Base-by-base conservation (phyloP, 257 asterid genomes). In the Salvia miltiorrhiza region DNA sequence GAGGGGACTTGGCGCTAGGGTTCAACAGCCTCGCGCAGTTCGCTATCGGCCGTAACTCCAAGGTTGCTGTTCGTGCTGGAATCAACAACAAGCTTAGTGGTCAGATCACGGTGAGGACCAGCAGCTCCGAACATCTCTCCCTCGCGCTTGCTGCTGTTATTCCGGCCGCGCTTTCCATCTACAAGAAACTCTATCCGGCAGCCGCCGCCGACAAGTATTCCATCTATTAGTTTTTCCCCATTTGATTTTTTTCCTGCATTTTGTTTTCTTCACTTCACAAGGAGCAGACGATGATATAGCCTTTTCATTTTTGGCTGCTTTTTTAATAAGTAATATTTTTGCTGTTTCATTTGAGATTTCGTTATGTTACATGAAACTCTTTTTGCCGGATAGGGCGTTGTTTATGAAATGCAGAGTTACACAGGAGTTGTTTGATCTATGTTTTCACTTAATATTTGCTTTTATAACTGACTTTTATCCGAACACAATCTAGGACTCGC, bases 51-150 rank as follows among this genome's bases (percentile, higher is more conserved):
- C 86, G 97, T 1, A 83, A 83, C 45, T 90, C 96, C 0, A 94
- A 91, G 88, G 89, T 94, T 45, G 91, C 96, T 1, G 86, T 94
- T 65, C 83, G 97, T 13, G 99, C 97, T 1, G 99, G 99, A 54
- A 79, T 94, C 69, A 94, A 94, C 64, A 94, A 94, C 78, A 94
- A 94, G 86, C 81, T 86, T n/a, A 89, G 95, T 23, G 99, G 99
- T 33, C 99, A 94, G 89, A 40, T 94, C 19, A 81, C 93, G 0
- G 93, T 94, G 70, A 84, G 84, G 85, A 91, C 97, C 13, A 94
- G 99, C 83, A 94, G 96, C 73, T 90, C 99, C 1, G 99, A 94
- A 47, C 94, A 94, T 73, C 87, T 90, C 6, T 83, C 97, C 7
- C 87, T 94, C 47, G 99, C 99, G 3, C 93, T 94, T 5, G 73